Evolutionary conservation across 106 monocot genomes (phyloP), one percentile per base, ranked within the genome.

Genomic region (Ottelia alismoides): DNA sequence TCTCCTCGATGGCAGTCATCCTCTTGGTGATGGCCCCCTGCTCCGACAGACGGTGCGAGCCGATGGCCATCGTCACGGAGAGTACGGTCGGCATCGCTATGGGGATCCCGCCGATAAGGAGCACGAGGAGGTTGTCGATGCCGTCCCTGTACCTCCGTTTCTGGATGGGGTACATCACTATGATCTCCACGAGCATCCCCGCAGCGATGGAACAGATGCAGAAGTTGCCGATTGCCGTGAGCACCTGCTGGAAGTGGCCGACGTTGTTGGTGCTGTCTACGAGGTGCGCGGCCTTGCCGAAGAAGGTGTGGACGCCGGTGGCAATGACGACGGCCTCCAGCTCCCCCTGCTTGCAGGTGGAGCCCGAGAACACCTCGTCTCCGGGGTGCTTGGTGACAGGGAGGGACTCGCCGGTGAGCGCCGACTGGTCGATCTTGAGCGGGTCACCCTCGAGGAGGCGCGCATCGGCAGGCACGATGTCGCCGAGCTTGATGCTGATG

Each of bases 241-340:
- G 59, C 44, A 71, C 70, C 74, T 71, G 55, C 55, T 89, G 89
- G 80, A 90, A 90, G 58, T 90, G 89, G 25, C 89, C 84, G 30
- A 84, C 84, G 53, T 84, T 83, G 77, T 84, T 80, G 67, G 89
- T 90, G 80, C 69, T 90, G 52, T 90, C 89, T 22, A 90, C 89
- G 31, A 90, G 89, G 52, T 90, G 89, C 14, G 89, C 89, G 0
- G 89, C 89, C 77, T 84, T 90, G 50, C 89, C 89, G 60, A 90
- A 90, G 76, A 90, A 90, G 28, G 89, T 90, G 66, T 77, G 84
- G 28, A 90, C 84, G 20, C 89, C 89, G 48, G 89, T 90, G 64
- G 89, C 84, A 45, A 90, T 90, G 55, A 90, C 89, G 26, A 89
- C 45, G 43, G 83, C 88, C 56, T 89, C 88, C 51, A 89, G 66